Evolutionary conservation across 257 asterid species (phyloP).

Genomic region (Cynanchum wilfordii): DNA sequence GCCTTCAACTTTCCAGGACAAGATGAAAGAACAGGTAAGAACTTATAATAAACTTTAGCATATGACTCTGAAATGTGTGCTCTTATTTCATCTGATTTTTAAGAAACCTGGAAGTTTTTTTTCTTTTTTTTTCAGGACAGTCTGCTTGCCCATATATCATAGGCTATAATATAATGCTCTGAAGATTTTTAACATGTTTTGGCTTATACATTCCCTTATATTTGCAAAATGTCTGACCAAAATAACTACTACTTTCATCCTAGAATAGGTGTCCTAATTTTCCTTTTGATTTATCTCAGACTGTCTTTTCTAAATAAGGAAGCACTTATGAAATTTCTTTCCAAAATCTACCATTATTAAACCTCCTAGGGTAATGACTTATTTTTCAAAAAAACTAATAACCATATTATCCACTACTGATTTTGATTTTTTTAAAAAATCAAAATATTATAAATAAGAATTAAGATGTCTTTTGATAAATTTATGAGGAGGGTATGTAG

Average conservation of each 20-base stretch:
- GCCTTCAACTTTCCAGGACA: constrained; percentile 94
- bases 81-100: constrained; percentile 1
- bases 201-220: background rate
- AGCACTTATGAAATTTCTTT: too few relatives aligned
- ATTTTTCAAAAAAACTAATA: too few relatives aligned
- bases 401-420: too few relatives aligned
- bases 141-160: background rate
- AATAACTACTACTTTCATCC: background rate
- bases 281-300: too few relatives aligned
- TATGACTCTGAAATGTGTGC: background rate
- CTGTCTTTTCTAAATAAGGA: too few relatives aligned
- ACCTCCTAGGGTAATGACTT: too few relatives aligned
- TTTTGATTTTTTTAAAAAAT: too few relatives aligned
- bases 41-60: background rate
- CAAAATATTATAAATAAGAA: too few relatives aligned
- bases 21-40: constrained; percentile 87
- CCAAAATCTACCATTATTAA: too few relatives aligned
- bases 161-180: background rate
- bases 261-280: too few relatives aligned
- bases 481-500: too few relatives aligned
- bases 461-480: too few relatives aligned
- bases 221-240: background rate
- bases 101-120: background rate
- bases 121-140: background rate
- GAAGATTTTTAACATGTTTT: background rate